phyloP scores from a whole-genome alignment of 2,329 filamentous ascomycete species.

The Penicillium corylophilum region DNA sequence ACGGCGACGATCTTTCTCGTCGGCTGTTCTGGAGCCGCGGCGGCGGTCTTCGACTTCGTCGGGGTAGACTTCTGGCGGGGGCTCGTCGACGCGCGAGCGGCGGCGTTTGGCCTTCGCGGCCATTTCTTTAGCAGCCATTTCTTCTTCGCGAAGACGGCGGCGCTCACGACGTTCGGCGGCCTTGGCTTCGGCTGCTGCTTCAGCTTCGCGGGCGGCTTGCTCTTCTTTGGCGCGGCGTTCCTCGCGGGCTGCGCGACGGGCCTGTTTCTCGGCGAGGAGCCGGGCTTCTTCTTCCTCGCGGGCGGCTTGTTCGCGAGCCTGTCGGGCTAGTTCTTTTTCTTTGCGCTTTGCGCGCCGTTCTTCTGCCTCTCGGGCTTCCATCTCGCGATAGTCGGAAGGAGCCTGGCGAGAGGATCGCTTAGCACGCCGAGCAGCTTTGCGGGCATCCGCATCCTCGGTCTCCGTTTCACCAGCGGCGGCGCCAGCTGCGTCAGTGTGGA shows the following conservation, averaged over 20 bases:
- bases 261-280: slow-evolving; percentile 32
- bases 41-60: slow-evolving; percentile 30
- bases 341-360: slow-evolving; percentile 50
- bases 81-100: slow-evolving; percentile 32
- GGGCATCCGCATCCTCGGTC: slow-evolving; percentile 58
- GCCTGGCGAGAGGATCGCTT: slow-evolving; percentile 45
- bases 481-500: slow-evolving; percentile 43
- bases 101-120: slow-evolving; percentile 33
- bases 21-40: slow-evolving; percentile 32
- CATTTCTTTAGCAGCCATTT: slow-evolving; percentile 33
- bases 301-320: slow-evolving; percentile 38
- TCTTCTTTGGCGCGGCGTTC: slow-evolving; percentile 44
- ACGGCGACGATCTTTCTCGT: slow-evolving; percentile 38
- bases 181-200: slow-evolving; percentile 37
- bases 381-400: slow-evolving; percentile 35
- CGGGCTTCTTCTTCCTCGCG: slow-evolving; percentile 40
- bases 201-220: slow-evolving; percentile 39
- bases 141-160: slow-evolving; percentile 36
- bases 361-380: slow-evolving; percentile 35
- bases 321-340: slow-evolving; percentile 47
- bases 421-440: slow-evolving; percentile 62
- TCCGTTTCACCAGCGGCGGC: slow-evolving; percentile 41
- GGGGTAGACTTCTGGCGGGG: slow-evolving; percentile 25
- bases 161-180: slow-evolving; percentile 44
- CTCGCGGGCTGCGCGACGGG: slow-evolving; percentile 36